These are phyloP conservation scores for Trypanosoma avium DNA, from an alignment of 208 protist genomes.

Conservation along the genomic window DNA sequence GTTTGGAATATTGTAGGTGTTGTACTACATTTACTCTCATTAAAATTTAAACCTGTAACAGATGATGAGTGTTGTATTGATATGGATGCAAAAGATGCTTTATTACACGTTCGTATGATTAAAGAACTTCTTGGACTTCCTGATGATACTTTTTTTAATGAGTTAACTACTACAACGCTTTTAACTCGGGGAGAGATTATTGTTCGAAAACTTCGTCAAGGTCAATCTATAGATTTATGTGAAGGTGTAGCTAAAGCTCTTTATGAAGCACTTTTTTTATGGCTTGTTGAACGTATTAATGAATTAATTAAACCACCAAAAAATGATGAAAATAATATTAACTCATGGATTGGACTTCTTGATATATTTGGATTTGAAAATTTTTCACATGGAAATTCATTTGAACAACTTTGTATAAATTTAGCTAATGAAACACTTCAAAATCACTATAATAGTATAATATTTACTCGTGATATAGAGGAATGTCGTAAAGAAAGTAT, in stretches of 20 bases:
- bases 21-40: slow-evolving; percentile 36
- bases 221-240: slow-evolving; percentile 48
- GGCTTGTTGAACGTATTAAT: slow-evolving; percentile 77
- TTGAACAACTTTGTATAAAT: slow-evolving; percentile 97
- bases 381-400: slow-evolving; percentile 88
- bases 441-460: slow-evolving; percentile 85
- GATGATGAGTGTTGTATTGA: slow-evolving; percentile 29
- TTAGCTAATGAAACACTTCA: slow-evolving; percentile 95
- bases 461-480: slow-evolving; percentile 65
- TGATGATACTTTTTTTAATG: slow-evolving; percentile 29
- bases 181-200: slow-evolving; percentile 41
- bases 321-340: neutral
- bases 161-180: slow-evolving; percentile 45
- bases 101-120: slow-evolving; percentile 20
- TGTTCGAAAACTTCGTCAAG: slow-evolving; percentile 35
- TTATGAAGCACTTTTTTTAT: slow-evolving; percentile 71
- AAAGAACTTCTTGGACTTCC: slow-evolving; percentile 41
- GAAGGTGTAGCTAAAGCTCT: slow-evolving; percentile 73
- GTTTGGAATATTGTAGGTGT: slow-evolving; percentile 57
- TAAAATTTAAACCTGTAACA: slow-evolving; percentile 25
- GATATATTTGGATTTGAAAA: slow-evolving; percentile 96
- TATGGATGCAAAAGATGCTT: slow-evolving; percentile 5
- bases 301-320: slow-evolving; percentile 23
- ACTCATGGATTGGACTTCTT: slow-evolving; percentile 60
- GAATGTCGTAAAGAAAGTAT: slow-evolving; percentile 80